These are phyloP conservation scores for Coemansia sp. DNA, from an alignment of 192 early-diverging fungal species.

Conservation along the genomic window DNA sequence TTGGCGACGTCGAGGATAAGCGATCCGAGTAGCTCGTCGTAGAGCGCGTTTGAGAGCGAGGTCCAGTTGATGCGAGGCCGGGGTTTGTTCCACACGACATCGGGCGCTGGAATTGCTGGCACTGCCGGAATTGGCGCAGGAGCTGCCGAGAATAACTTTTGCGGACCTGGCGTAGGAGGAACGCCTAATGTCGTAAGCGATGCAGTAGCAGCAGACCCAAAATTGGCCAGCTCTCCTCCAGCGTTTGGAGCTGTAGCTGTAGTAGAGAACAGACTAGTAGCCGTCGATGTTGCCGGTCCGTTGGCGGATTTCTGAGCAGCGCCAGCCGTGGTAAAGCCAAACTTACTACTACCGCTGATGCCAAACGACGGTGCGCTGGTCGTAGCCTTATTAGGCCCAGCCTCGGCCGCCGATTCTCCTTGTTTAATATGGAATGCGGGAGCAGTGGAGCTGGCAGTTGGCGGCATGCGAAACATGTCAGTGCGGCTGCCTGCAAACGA, in stretches of 20 bases:
- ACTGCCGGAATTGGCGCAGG: conserved; percentile 6
- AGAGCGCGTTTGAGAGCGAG: conserved; percentile 34
- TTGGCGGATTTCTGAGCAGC: background rate
- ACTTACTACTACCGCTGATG: background rate
- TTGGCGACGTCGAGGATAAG: conserved; percentile 16
- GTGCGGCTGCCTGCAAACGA: background rate
- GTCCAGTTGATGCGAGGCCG: conserved; percentile 48
- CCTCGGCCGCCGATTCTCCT: background rate
- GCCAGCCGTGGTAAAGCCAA: background rate
- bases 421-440: background rate
- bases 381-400: background rate
- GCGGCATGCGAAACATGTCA: conserved; percentile 2
- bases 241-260: background rate
- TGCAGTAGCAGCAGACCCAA: background rate
- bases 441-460: background rate
- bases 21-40: conserved; percentile 32
- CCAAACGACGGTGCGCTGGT: background rate
- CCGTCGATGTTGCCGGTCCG: background rate
- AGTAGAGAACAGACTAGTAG: background rate
- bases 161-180: background rate
- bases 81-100: conserved; percentile 43
- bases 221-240: background rate
- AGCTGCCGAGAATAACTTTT: background rate
- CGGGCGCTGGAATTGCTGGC: background rate
- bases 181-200: background rate